Conservation (phyloP, 495 filamentous ascomycete species). For the Penicillium diatomitis region DNA sequence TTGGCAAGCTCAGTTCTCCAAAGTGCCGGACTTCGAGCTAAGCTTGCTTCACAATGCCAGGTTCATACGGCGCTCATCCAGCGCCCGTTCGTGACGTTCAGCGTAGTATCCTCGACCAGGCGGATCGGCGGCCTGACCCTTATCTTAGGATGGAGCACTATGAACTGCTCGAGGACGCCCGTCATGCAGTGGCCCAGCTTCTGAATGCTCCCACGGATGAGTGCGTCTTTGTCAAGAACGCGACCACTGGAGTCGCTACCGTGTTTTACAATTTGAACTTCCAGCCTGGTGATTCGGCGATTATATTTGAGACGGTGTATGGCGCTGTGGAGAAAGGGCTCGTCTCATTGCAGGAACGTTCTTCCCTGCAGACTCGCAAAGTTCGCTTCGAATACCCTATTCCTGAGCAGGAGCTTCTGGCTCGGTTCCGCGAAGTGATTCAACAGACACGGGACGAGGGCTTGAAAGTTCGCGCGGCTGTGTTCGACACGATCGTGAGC, state of each 20-base stretch:
- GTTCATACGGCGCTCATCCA: slow-evolving; percentile 76
- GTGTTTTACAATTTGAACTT: slow-evolving; percentile 64
- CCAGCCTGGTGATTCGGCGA: slow-evolving; percentile 49
- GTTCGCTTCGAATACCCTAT: slow-evolving; percentile 48
- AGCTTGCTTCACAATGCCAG: slow-evolving; percentile 25
- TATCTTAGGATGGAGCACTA: slow-evolving; percentile 62
- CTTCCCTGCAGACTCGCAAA: slow-evolving; percentile 31
- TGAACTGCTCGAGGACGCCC: slow-evolving; percentile 50
- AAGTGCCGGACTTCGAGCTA: too few species aligned
- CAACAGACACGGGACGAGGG: slow-evolving; percentile 31
- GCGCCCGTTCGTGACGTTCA: slow-evolving; percentile 46
- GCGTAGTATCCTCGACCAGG: slow-evolving; percentile 45
- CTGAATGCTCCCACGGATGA: slow-evolving; percentile 53
- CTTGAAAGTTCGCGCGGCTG: slow-evolving; percentile 44
- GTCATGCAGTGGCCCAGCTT: slow-evolving; percentile 51
- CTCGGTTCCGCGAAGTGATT: slow-evolving; percentile 41
- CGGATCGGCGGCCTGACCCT: slow-evolving; percentile 58
- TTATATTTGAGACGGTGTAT: slow-evolving; percentile 70
- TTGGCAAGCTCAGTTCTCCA: too few species aligned
- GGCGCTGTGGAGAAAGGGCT: slow-evolving; percentile 63
- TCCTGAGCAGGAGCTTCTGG: slow-evolving; percentile 47
- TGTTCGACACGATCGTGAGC: slow-evolving; percentile 75
- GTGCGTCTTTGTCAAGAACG: slow-evolving; percentile 72
- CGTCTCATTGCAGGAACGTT: slow-evolving; percentile 55
- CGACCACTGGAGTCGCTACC: slow-evolving; percentile 71